These are phyloP conservation scores for Mortierella sp. DNA, from an alignment of 371 early-diverging fungal genomes.

Conservation along the genomic window DNA sequence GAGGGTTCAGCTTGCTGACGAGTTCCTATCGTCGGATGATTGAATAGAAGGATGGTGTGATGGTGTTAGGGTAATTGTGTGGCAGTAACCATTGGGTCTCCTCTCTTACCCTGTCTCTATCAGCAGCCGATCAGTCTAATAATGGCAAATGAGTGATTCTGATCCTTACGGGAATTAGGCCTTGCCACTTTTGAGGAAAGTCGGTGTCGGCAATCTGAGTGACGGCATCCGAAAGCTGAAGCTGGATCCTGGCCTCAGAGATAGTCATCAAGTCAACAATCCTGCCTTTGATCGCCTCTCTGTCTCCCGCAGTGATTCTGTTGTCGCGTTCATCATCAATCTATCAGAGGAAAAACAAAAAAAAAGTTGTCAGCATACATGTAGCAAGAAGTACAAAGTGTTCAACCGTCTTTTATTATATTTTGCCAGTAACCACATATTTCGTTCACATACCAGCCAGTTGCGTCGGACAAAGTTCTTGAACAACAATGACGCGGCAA, in stretches of 20 bases:
- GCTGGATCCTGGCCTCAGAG: conserved; percentile 83
- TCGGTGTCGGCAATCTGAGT: conserved; percentile 92
- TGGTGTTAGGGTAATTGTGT: background rate
- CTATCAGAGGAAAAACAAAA: conserved; percentile 11
- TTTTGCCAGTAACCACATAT: background rate
- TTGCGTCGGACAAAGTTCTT: conserved; percentile 94
- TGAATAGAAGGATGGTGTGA: background rate
- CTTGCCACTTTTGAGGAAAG: conserved; percentile 91
- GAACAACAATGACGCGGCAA: conserved; percentile 91
- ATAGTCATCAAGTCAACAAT: conserved; percentile 91
- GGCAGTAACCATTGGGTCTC: background rate
- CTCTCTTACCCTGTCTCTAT: too few relatives aligned
- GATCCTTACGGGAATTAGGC: conserved; percentile 79
- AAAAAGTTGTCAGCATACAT: background rate
- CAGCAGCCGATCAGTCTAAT: background rate
- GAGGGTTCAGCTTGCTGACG: conserved; percentile 79
- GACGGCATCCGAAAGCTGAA: conserved; percentile 94
- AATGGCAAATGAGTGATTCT: background rate
- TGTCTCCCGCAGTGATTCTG: conserved; percentile 76
- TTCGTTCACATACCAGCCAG: conserved; percentile 80
- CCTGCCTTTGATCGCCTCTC: conserved; percentile 82
- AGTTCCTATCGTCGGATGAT: conserved; percentile 68
- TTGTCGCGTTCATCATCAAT: conserved; percentile 63
- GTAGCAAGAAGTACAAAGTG: too few relatives aligned
- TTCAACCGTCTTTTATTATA: background rate